phyloP scores from a whole-genome alignment of 106 monocot genomes.

The Cymbidium sinense region DNA sequence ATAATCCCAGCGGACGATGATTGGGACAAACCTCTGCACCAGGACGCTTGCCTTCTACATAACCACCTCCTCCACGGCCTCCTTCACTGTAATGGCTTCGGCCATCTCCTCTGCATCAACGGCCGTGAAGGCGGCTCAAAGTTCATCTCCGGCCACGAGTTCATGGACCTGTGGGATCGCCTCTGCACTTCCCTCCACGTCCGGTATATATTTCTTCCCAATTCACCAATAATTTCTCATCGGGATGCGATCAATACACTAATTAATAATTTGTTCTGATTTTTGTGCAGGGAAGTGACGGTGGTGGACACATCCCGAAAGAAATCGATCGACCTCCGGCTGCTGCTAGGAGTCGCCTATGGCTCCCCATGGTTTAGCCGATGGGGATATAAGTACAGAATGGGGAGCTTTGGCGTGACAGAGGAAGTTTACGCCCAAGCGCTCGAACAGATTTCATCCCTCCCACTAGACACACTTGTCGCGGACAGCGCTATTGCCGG shows the following conservation, averaged over 20 bases:
- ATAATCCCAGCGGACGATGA: slow-evolving; percentile 64
- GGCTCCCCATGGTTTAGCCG: slow-evolving; percentile 75
- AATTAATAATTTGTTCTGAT: background rate
- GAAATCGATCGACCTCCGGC: slow-evolving; percentile 56
- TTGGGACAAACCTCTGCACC: slow-evolving; percentile 53
- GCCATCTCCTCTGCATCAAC: slow-evolving; percentile 65
- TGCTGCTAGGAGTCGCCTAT: slow-evolving; percentile 56
- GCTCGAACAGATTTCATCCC: slow-evolving; percentile 36
- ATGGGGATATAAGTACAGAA: slow-evolving; percentile 73
- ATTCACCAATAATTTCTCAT: background rate
- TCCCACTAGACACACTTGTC: slow-evolving; percentile 40
- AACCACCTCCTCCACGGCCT: slow-evolving; percentile 90
- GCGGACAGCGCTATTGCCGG: slow-evolving; percentile 13
- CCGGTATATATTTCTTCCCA: slow-evolving; percentile 18
- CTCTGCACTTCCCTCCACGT: slow-evolving; percentile 45
- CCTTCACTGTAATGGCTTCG: slow-evolving; percentile 93
- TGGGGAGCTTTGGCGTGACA: slow-evolving; percentile 63
- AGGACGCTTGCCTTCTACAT: slow-evolving; percentile 27
- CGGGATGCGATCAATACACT: no score
- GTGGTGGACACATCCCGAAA: slow-evolving; percentile 61
- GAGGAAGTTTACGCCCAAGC: slow-evolving; percentile 28
- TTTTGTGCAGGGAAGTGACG: slow-evolving; percentile 43
- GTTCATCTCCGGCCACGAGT: slow-evolving; percentile 29
- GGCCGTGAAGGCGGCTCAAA: slow-evolving; percentile 43
- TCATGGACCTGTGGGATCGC: slow-evolving; percentile 76